phyloP scores from a whole-genome alignment of 805 yeast genomes.

The Torulaspora maleeae region DNA sequence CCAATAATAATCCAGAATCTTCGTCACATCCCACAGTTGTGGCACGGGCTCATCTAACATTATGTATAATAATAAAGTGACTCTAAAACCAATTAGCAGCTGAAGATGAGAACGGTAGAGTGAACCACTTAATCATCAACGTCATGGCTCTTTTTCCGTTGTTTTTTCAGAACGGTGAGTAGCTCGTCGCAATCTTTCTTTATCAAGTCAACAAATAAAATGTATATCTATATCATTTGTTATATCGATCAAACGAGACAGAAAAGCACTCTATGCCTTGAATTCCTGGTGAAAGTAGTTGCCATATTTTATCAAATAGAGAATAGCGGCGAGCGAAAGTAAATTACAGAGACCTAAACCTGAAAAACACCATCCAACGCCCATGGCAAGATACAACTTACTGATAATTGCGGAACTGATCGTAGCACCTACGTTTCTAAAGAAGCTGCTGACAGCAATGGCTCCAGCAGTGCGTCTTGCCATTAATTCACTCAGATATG shows the following conservation, averaged over 20 bases:
- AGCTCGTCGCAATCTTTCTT: background rate
- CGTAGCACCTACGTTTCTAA: conserved; percentile 53
- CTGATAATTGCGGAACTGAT: conserved; percentile 46
- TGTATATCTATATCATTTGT: background rate
- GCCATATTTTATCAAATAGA: conserved; percentile 21
- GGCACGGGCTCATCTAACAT: too few species aligned
- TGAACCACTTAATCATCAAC: background rate
- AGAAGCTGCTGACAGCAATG: conserved; percentile 50
- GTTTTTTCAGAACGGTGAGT: background rate
- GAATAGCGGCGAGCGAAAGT: conserved; percentile 23
- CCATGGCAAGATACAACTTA: conserved; percentile 36
- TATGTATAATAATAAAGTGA: too few species aligned
- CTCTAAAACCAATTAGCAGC: background rate
- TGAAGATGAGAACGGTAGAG: too few species aligned
- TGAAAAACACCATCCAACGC: conserved; percentile 53
- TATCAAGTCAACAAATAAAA: background rate
- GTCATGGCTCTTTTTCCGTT: background rate
- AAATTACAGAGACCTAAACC: conserved; percentile 42
- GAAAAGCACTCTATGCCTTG: background rate
- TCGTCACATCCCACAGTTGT: too few species aligned
- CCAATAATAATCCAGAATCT: too few species aligned
- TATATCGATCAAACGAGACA: background rate
- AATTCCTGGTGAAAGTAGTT: conserved; percentile 18
- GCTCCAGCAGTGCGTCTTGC: conserved; percentile 48
- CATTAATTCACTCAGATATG: conserved; percentile 49